A percentile compares a stretch with the other conserved stretches of the same genome.
phyloP scores from a whole-genome alignment of 805 yeast genomes.

The Spencermartinsiella europaea region DNA sequence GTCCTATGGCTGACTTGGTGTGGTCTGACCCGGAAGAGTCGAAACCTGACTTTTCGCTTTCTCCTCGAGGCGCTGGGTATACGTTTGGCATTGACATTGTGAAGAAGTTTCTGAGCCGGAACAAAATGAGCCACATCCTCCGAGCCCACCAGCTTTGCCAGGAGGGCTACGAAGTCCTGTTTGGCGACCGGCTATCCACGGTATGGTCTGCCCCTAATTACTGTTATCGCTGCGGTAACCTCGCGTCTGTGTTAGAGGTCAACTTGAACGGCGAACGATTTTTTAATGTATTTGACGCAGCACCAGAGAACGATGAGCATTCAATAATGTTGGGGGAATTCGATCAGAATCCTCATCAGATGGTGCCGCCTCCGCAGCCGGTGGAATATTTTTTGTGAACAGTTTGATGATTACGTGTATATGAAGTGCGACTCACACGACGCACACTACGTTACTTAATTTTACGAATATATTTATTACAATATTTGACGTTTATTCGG shows the following conservation, averaged over 20 bases:
- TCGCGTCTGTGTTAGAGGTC: slow-evolving; percentile 94
- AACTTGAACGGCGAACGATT: slow-evolving; percentile 58
- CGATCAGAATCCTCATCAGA: slow-evolving; percentile 19
- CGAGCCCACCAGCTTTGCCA: slow-evolving; percentile 97
- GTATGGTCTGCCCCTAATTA: slow-evolving; percentile 99
- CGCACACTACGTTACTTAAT: no score
- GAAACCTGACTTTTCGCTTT: slow-evolving; percentile 68
- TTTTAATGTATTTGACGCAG: slow-evolving; percentile 94
- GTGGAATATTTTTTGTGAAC: slow-evolving; percentile 48
- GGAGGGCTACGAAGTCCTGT: slow-evolving; percentile 89
- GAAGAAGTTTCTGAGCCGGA: slow-evolving; percentile 73
- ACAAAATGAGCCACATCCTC: slow-evolving; percentile 72
- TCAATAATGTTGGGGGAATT: slow-evolving; percentile 32
- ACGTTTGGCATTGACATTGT: slow-evolving; percentile 91
- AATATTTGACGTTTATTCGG: no score
- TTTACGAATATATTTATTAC: no score
- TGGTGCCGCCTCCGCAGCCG: slow-evolving; percentile 34
- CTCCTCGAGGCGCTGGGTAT: slow-evolving; percentile 98
- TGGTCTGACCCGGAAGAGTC: slow-evolving; percentile 98
- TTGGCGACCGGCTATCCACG: slow-evolving; percentile 86
- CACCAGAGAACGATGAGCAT: slow-evolving; percentile 78
- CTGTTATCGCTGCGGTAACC: slow-evolving; percentile 94
- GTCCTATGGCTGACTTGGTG: slow-evolving; percentile 98
- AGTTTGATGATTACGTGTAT: no score
- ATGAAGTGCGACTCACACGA: no score